A percentile compares a stretch with the other conserved stretches of the same genome.
phyloP scores from a whole-genome alignment of 2,329 filamentous ascomycete genomes.

The Arachnopeziza araneosa region DNA sequence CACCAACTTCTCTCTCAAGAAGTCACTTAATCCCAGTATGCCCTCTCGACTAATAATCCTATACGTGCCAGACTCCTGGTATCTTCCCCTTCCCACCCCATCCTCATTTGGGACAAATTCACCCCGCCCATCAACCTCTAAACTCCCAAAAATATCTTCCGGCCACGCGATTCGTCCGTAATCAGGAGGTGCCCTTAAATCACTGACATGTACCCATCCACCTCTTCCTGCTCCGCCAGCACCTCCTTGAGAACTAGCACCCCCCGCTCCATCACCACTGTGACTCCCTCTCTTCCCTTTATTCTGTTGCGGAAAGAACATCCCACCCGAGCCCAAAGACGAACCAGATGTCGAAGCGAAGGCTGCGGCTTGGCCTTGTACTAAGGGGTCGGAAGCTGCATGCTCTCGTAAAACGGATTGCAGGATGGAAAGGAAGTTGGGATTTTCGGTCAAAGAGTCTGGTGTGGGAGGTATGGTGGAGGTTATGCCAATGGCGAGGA shows the following conservation, averaged over 20 bases:
- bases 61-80: constrained; percentile 57
- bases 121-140: constrained; percentile 56
- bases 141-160: constrained; percentile 64
- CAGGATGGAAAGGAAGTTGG: constrained; percentile 52
- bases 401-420: constrained; percentile 50
- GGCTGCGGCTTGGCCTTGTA: constrained; percentile 51
- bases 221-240: constrained; percentile 54
- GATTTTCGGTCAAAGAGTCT: constrained; percentile 53
- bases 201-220: constrained; percentile 61
- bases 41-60: constrained; percentile 60
- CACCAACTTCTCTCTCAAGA: not conserved
- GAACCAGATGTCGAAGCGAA: constrained; percentile 54
- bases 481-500: constrained; percentile 54
- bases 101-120: constrained; percentile 40
- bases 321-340: constrained; percentile 46
- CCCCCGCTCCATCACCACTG: constrained; percentile 44
- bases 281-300: constrained; percentile 36
- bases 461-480: constrained; percentile 56
- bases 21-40: constrained; percentile 32
- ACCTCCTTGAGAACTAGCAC: constrained; percentile 54
- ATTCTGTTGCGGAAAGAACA: constrained; percentile 39
- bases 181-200: constrained; percentile 57
- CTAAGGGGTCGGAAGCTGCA: constrained; percentile 49
- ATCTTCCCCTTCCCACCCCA: constrained; percentile 37
- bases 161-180: constrained; percentile 64